Conservation (phyloP, 352 stramenopile genomes). For the Phytophthora melonis region DNA sequence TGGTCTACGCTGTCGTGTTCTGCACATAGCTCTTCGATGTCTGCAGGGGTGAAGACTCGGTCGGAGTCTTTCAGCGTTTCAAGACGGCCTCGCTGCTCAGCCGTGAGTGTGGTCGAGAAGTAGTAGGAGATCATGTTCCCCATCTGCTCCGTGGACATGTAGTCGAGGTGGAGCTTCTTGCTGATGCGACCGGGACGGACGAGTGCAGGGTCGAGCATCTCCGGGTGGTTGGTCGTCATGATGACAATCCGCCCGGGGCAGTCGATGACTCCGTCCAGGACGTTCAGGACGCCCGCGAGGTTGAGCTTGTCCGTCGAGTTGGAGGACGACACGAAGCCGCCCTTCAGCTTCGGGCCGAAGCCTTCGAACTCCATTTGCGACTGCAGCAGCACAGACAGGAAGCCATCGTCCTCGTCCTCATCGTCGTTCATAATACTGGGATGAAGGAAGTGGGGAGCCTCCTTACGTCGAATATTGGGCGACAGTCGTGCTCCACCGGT, state of each 20-base stretch:
- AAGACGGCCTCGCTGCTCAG: conserved; percentile 26
- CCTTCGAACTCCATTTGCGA: conserved; percentile 35
- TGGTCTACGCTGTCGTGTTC: conserved; percentile 43
- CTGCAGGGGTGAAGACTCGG: conserved; percentile 38
- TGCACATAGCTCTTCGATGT: conserved; percentile 62
- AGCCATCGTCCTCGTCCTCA: conserved; percentile 38
- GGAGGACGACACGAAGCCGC: conserved; percentile 46
- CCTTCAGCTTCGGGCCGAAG: conserved; percentile 29
- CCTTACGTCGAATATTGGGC: neutral
- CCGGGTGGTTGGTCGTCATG: conserved; percentile 90
- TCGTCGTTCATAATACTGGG: conserved; percentile 6
- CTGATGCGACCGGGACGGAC: conserved; percentile 90
- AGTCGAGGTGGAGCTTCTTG: conserved; percentile 77
- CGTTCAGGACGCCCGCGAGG: conserved; percentile 89
- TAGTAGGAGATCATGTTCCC: conserved; percentile 73
- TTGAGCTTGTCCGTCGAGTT: conserved; percentile 73
- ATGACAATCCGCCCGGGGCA: conserved; percentile 81
- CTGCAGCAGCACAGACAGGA: conserved; percentile 35
- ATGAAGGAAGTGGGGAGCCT: conserved; percentile 1
- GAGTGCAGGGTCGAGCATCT: conserved; percentile 84
- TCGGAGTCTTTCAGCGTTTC: conserved; percentile 6
- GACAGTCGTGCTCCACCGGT: neutral
- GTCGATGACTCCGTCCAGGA: conserved; percentile 90
- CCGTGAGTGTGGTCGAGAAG: conserved; percentile 41
- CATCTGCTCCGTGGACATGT: conserved; percentile 55